Percentiles rank a stretch among this genome's conserved stretches.
These are phyloP conservation scores for Zygoascus tannicola DNA, from an alignment of 805 yeast genomes.

Conservation along the genomic window DNA sequence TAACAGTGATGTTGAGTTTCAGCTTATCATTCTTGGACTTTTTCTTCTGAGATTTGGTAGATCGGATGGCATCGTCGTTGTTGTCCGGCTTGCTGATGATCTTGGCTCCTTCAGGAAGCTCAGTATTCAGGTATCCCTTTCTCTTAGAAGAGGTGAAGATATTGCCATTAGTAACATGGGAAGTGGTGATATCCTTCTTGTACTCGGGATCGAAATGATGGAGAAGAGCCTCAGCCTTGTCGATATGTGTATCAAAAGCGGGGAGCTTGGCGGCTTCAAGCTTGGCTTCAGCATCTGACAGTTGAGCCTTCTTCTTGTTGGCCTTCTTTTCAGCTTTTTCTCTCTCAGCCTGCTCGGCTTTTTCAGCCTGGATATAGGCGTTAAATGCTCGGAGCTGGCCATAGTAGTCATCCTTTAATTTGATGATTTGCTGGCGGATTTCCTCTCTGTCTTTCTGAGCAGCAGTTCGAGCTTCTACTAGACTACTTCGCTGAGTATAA, in stretches of 20 bases:
- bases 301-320: conserved; percentile 39
- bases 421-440: conserved; percentile 55
- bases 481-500: conserved; percentile 54
- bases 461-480: conserved; percentile 57
- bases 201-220: conserved; percentile 68
- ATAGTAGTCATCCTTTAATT: conserved; percentile 65
- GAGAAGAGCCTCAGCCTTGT: conserved; percentile 63
- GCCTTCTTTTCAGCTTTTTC: conserved; percentile 53
- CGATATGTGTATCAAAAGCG: conserved; percentile 75
- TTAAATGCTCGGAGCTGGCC: conserved; percentile 65
- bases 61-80: conserved; percentile 47
- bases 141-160: conserved; percentile 16
- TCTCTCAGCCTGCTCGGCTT: conserved; percentile 57
- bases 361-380: conserved; percentile 58
- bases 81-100: conserved; percentile 56
- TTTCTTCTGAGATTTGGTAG: conserved; percentile 44
- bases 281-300: conserved; percentile 60
- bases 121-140: conserved; percentile 32
- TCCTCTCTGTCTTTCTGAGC: conserved; percentile 60
- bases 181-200: conserved; percentile 42
- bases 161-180: conserved; percentile 21
- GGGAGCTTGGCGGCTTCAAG: conserved; percentile 64
- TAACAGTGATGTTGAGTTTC: conserved; percentile 69
- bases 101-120: conserved; percentile 54
- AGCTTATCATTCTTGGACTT: conserved; percentile 40